phyloP scores from a whole-genome alignment of 345 rosid species.

The Acer yangbiense region DNA sequence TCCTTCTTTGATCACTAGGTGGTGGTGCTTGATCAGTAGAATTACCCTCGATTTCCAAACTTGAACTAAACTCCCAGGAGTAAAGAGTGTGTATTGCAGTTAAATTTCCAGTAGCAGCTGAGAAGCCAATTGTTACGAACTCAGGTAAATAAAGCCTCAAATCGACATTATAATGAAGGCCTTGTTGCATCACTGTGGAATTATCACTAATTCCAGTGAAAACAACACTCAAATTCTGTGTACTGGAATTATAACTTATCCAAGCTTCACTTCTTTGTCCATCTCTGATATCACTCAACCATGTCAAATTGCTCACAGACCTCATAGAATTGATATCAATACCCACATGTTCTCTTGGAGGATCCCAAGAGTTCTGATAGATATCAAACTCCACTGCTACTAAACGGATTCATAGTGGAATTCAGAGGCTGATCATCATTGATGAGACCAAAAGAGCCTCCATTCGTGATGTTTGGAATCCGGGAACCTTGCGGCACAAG shows the following conservation, averaged over 20 bases:
- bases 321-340: slow-evolving; percentile 30
- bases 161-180: slow-evolving; percentile 9
- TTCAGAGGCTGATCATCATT: slow-evolving; percentile 4
- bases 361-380: slow-evolving; percentile 23
- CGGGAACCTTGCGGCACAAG: background rate
- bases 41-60: background rate
- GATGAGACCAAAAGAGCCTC: slow-evolving; percentile 22
- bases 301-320: background rate
- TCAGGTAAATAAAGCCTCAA: slow-evolving; percentile 19
- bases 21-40: background rate
- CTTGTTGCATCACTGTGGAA: background rate
- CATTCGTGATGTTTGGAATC: background rate
- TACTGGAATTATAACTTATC: slow-evolving; percentile 32
- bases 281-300: slow-evolving; percentile 5
- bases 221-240: slow-evolving; percentile 14
- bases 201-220: slow-evolving; percentile 19
- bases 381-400: slow-evolving; percentile 36
- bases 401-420: slow-evolving; percentile 1
- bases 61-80: slow-evolving; percentile 28
- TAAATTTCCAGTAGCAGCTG: slow-evolving; percentile 19
- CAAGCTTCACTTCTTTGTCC: slow-evolving; percentile 24
- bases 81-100: slow-evolving; percentile 18
- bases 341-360: slow-evolving; percentile 26
- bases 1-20: background rate
- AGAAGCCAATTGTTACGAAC: slow-evolving; percentile 20